These are phyloP conservation scores for Kwoniella shivajii DNA, from an alignment of 1,284 basidiomycete species.

Conservation along the genomic window DNA sequence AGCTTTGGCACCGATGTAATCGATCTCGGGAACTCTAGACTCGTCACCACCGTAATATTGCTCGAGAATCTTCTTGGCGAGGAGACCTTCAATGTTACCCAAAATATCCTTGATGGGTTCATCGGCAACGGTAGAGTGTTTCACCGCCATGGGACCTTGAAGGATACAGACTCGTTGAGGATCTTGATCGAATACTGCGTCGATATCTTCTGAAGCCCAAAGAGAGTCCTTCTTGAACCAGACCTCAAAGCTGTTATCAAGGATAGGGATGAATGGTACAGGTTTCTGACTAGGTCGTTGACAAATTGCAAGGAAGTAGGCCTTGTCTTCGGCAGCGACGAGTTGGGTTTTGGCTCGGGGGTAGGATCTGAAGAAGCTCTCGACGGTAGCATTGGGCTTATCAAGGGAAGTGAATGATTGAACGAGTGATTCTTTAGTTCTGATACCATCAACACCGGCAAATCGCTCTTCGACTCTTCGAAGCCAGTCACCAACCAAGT, in stretches of 20 bases:
- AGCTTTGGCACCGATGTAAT: conserved; percentile 74
- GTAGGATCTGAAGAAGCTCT: conserved; percentile 83
- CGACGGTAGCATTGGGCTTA: conserved; percentile 75
- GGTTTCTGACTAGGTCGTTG: conserved; percentile 98
- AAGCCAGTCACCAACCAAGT: conserved; percentile 95
- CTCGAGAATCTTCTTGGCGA: conserved; percentile 79
- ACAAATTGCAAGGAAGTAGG: conserved; percentile 91
- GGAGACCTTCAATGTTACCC: conserved; percentile 77
- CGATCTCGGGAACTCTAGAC: conserved; percentile 75
- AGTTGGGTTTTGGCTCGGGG: conserved; percentile 79
- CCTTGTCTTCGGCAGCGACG: conserved; percentile 91
- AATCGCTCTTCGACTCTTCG: conserved; percentile 96
- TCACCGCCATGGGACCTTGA: conserved; percentile 93
- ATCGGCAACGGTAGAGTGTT: conserved; percentile 83
- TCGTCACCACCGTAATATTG: conserved; percentile 78
- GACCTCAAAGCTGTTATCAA: conserved; percentile 89
- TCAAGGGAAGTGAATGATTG: conserved; percentile 87
- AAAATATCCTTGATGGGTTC: conserved; percentile 92
- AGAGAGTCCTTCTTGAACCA: conserved; percentile 99
- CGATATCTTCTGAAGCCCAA: conserved; percentile 97
- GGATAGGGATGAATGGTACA: conserved; percentile 96
- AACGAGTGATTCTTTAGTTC: conserved; percentile 78
- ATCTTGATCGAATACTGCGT: conserved; percentile 97
- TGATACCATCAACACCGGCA: conserved; percentile 80
- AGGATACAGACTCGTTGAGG: conserved; percentile 97